Evolutionary conservation across 2,329 filamentous ascomycete species (phyloP).

Genomic region (Bipolaris gigantea): DNA sequence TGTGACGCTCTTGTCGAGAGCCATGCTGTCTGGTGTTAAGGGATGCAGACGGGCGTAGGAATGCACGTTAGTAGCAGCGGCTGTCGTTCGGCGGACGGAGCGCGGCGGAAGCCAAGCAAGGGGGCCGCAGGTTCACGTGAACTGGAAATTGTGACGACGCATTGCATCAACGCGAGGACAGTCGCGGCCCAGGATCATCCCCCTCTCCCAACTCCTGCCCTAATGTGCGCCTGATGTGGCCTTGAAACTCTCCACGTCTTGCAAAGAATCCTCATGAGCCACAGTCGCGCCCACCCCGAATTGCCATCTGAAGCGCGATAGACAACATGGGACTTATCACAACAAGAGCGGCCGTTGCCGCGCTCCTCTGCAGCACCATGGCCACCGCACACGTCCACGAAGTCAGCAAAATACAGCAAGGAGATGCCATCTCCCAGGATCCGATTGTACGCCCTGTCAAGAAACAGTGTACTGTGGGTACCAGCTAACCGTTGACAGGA

Average conservation of each 20-base stretch:
- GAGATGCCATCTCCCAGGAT: slow-evolving; percentile 41
- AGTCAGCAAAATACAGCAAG: slow-evolving; percentile 45
- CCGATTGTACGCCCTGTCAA: slow-evolving; percentile 37
- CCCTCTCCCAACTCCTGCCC: neutral
- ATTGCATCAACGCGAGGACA: slow-evolving; percentile 24
- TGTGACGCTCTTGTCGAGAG: slow-evolving; percentile 17
- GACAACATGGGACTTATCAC: slow-evolving; percentile 17
- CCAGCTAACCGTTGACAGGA: slow-evolving; percentile 55
- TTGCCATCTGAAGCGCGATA: slow-evolving; percentile 1
- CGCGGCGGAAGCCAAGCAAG: slow-evolving; percentile 24
- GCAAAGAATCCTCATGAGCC: slow-evolving; percentile 16
- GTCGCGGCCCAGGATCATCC: neutral
- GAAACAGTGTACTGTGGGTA: neutral
- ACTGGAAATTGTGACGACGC: slow-evolving; percentile 20
- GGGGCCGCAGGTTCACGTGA: slow-evolving; percentile 27
- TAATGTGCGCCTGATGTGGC: slow-evolving; percentile 5
- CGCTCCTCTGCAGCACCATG: slow-evolving; percentile 32
- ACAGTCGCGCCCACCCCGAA: slow-evolving; percentile 5
- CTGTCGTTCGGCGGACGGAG: slow-evolving; percentile 8
- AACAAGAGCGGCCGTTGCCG: slow-evolving; percentile 20
- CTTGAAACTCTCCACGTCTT: slow-evolving; percentile 21
- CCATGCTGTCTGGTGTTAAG: slow-evolving; percentile 23
- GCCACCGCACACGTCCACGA: slow-evolving; percentile 46
- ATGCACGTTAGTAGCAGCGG: slow-evolving; percentile 8
- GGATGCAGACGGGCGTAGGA: neutral